A percentile compares a stretch with the other conserved stretches of the same genome.
Conservation (phyloP, 1,284 basidiomycete genomes). For the Pseudozyma thailandica region DNA sequence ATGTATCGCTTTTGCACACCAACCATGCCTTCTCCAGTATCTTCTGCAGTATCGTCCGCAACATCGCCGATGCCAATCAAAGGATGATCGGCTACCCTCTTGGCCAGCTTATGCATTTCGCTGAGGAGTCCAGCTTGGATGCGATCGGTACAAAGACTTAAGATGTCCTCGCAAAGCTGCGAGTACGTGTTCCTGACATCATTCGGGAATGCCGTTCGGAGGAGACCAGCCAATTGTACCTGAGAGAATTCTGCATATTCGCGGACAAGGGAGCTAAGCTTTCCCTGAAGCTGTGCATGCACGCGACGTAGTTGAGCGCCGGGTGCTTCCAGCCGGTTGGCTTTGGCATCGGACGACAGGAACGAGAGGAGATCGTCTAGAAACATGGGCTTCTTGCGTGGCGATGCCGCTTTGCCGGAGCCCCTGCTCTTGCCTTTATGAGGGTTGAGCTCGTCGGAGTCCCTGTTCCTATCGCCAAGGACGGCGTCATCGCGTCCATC, state of each 20-base stretch:
- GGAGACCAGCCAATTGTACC: constrained; percentile 3
- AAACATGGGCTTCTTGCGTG: constrained; percentile 7
- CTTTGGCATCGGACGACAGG: constrained; percentile 3
- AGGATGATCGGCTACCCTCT: constrained; percentile 5
- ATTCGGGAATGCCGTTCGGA: neutral
- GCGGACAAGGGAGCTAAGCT: constrained; percentile 6
- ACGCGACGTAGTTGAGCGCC: neutral
- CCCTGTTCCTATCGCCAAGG: neutral
- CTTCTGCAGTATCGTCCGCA: neutral
- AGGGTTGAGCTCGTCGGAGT: too few species aligned
- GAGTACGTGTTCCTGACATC: neutral
- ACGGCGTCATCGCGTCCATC: neutral
- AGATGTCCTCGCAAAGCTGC: constrained; percentile 11
- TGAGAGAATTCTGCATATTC: constrained; percentile 1
- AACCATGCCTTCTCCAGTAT: neutral
- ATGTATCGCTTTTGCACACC: neutral
- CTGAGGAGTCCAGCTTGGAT: constrained; percentile 1
- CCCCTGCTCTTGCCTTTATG: too few species aligned
- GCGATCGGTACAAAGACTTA: constrained; percentile 8
- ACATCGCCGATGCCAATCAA: neutral
- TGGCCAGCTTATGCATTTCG: constrained; percentile 20
- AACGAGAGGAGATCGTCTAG: constrained; percentile 9
- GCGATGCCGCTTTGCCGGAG: neutral
- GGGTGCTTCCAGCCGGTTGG: neutral
- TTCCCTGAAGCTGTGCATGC: constrained; percentile 10